Conservation (phyloP, 2,329 filamentous ascomycete genomes). For the Cordyceps cicadae region DNA sequence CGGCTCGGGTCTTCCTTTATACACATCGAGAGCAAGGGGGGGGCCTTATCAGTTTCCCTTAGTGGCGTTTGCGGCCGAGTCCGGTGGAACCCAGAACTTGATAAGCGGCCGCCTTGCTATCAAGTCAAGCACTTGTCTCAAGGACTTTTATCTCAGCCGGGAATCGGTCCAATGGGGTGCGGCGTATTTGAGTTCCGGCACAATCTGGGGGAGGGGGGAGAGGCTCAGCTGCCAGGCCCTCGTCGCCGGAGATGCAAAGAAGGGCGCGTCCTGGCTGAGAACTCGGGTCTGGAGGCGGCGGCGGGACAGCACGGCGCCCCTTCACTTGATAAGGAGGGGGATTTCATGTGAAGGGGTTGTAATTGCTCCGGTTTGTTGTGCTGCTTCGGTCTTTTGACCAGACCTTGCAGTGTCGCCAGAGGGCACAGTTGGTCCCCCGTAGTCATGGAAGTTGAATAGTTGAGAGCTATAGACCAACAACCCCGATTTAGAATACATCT, state of each 20-base stretch:
- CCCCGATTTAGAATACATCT: neutral
- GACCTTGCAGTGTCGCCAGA: no score
- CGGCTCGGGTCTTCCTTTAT: conserved; percentile 2
- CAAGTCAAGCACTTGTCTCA: neutral
- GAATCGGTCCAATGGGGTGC: neutral
- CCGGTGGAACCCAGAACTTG: neutral
- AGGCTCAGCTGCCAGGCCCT: neutral
- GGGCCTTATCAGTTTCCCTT: neutral
- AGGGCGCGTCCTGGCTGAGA: neutral
- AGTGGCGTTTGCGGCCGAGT: neutral
- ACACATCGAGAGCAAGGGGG: neutral
- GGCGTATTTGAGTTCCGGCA: neutral
- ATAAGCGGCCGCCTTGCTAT: neutral
- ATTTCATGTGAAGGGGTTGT: neutral
- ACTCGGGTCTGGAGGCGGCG: neutral
- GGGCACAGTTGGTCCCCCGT: no score
- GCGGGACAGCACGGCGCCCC: neutral
- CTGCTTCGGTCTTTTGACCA: no score
- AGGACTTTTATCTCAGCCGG: neutral
- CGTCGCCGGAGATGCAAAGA: neutral
- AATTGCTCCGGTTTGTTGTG: neutral
- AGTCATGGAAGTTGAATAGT: no score
- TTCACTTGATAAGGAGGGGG: neutral
- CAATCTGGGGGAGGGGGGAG: neutral
- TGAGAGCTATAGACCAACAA: neutral